Percentiles rank a stretch among this genome's conserved stretches.
Conservation (phyloP, 2,329 filamentous ascomycete genomes). For the Nemania serpens region DNA sequence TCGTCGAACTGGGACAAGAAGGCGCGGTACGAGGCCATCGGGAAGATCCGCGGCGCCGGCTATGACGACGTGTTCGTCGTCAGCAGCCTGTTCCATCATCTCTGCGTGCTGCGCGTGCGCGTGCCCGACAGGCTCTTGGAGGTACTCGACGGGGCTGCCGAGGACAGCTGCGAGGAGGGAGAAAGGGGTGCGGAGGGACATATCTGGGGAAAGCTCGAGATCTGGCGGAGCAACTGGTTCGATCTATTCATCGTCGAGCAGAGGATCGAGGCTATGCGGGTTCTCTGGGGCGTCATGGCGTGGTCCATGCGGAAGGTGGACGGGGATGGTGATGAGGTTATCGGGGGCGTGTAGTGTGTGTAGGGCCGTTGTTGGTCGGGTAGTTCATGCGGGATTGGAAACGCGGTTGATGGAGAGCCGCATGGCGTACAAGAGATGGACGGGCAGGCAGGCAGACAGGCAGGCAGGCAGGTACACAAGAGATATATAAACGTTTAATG, state of each 20-base stretch:
- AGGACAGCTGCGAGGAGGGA: constrained; percentile 21
- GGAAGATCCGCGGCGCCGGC: constrained; percentile 50
- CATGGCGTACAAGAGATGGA: no score
- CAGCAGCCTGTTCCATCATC: constrained; percentile 65
- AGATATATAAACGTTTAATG: no score
- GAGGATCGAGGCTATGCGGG: constrained; percentile 59
- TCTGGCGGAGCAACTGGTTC: constrained; percentile 65
- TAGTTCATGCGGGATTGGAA: no score
- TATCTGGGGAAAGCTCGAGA: constrained; percentile 58
- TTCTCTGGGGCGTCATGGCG: constrained; percentile 64
- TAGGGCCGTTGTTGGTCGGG: no score
- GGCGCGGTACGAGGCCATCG: constrained; percentile 61
- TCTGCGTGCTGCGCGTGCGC: constrained; percentile 62
- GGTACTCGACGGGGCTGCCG: constrained; percentile 54
- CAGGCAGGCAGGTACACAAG: no score
- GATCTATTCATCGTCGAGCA: constrained; percentile 62
- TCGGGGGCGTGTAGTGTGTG: no score
- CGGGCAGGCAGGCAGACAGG: no score
- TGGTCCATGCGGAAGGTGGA: constrained; percentile 59
- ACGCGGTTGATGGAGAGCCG: no score
- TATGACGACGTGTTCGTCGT: constrained; percentile 67
- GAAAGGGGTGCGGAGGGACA: constrained; percentile 34
- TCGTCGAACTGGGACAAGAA: constrained; percentile 64
- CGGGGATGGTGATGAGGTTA: constrained; percentile 18
- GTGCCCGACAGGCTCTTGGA: constrained; percentile 59